Base-by-base conservation (phyloP, 495 filamentous ascomycete species). In the Pyronema omphalodes region DNA sequence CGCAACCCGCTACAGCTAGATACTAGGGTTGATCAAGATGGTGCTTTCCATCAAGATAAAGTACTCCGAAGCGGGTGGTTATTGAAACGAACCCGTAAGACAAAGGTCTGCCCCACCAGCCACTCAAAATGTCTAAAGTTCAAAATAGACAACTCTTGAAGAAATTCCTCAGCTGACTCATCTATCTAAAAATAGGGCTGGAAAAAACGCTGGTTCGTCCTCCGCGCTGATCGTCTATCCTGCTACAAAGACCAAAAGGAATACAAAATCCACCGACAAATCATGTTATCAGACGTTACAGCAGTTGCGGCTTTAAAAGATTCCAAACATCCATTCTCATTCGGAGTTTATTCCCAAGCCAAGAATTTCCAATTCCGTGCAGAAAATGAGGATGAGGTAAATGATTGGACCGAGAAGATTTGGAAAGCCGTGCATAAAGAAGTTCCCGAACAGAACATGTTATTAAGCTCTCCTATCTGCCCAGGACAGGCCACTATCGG, bases 191-290 rank as follows among this genome's bases (percentile, higher is more conserved):
- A 29, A 34, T 57, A 86, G 82, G 69, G 80, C 54, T 98, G 91
- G 91, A 93, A 93, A 69, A 74, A 79, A 9, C 80, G 86, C 51
- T 88, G 85, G 67, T 74, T 98, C 29, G 89, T 96, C 40, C 79
- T 98, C 34, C 83, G 91, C 46, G 88, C 89, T 1, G 93, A 93
- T 62, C 74, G 85, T n/a, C 76, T 96, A 18, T 95, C 86, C 37
- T 86, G 93, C 57, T 98, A 98, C 78, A 89, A 91, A 64, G 82
- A 88, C 59, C 78, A 87, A 52, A 82, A 86, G 60, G 87, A 93
- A 63, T 84, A 82, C 59, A 86, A 89, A 64, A 76, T 98, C 7
- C 80, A 85, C 19, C 82, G 86, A 60, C 88, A 93, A 60, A 78
- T 98, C 57, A 79, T 77, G 62, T 76, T 95, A 44, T 84, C 85